Base-by-base conservation (phyloP, 1,284 basidiomycete genomes). In the Malassezia sp. region DNA sequence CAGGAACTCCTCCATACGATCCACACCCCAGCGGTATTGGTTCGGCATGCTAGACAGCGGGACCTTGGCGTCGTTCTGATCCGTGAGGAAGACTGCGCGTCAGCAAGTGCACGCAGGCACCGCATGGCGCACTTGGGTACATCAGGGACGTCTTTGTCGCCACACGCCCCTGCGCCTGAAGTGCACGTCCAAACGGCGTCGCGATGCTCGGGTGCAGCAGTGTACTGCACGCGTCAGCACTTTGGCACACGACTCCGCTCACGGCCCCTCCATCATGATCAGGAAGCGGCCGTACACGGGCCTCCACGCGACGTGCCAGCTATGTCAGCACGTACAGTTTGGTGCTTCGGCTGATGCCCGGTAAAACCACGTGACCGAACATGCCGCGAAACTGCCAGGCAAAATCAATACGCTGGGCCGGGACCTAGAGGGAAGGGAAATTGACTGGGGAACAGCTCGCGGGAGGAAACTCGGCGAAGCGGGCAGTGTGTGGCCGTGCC, bases 1-100 rank as follows among this genome's bases (percentile, higher is more conserved):
- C 3, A 99, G 71, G 73, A 97, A 95, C 27, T 71, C 80, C 56
- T 87, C 80, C n/a, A 99, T 78, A 62, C 80, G 81, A 74, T 97
- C 86, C 27, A 97, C 74, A 15, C 93, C 91, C 91, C 93, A 97
- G 47, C 71, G 60, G 23, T 53, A 50, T 49, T 70, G 67, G 29
- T 61, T 61, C 4, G 67, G 67, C 65, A 70, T 66, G 21, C 53
- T 42, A 2, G 52, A 49, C 1, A 70, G 54, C 7, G 51, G 42
- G 0, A 58, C 49, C 6, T 54, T 49, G 6, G 57, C 57, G 46
- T 64, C 57, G 5, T 36, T 42, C 22, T 66, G 61, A 35, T 70
- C 65, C 6, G 63, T 62, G 39, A 70, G 60, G 41, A 70, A 70
- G 54, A 70, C 53, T 42, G 46, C 30, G 31, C 18, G 28, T 36